Evolutionary conservation across 257 asterid species (phyloP).

Genomic region (Nicotiana noctiflora): DNA sequence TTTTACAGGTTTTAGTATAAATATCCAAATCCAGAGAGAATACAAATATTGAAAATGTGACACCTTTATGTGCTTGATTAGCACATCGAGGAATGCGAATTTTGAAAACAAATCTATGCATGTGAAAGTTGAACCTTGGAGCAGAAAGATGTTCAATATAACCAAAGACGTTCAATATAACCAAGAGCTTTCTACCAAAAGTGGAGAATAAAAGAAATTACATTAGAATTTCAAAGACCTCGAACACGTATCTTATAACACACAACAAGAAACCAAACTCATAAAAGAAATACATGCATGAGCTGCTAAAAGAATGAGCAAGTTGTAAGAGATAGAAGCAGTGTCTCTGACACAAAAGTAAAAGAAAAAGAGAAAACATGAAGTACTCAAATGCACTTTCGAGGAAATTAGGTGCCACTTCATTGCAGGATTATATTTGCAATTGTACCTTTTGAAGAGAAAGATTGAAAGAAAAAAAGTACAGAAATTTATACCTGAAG

Average conservation of each 20-base stretch:
- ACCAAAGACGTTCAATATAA: neutral
- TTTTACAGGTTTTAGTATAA: neutral
- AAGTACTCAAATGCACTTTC: neutral
- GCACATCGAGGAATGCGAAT: neutral
- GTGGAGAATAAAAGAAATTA: neutral
- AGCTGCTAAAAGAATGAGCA: neutral
- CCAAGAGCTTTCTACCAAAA: neutral
- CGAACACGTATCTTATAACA: neutral
- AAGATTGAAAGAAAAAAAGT: neutral
- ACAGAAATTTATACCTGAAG: slow-evolving; percentile 63
- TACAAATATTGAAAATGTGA: neutral
- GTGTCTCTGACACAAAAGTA: neutral
- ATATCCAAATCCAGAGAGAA: neutral
- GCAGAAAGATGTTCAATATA: neutral
- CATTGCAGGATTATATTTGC: neutral
- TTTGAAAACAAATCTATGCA: neutral
- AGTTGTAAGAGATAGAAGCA: neutral
- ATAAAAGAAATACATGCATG: neutral
- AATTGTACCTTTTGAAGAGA: neutral
- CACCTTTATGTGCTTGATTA: neutral
- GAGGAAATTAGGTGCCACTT: neutral
- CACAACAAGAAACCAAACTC: neutral
- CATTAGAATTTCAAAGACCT: neutral
- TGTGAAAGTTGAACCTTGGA: neutral
- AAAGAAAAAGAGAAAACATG: neutral